Evolutionary conservation across 1,284 basidiomycete species (phyloP), one percentile per base, ranked within the genome.

Genomic region (Amylostereum areolatum): DNA sequence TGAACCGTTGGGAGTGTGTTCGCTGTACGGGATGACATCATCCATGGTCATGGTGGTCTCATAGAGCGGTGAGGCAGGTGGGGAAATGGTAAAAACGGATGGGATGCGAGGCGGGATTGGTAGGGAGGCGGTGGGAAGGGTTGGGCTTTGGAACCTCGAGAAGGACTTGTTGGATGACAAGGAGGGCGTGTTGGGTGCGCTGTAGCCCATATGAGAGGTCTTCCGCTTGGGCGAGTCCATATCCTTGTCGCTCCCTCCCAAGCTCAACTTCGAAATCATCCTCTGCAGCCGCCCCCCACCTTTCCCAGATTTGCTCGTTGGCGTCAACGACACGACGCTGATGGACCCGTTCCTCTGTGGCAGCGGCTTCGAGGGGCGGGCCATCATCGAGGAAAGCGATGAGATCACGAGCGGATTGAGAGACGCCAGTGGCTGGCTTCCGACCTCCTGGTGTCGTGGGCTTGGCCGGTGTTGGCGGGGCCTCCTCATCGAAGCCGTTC

Each of bases 181-280:
- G 2, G 47, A 49, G 3, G 52, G 47, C 9, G 51, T 54, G 28
- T 45, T 40, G 25, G 55, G 55, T 18, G 56, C 35, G 47, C 52
- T 53, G 52, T 55, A 40, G 40, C 37, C 32, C 43, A 30, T 42
- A 49, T 54, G 33, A 56, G 65, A 24, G 28, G 63, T 62, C 35
- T 49, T 48, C 18, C 55, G 48, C 47, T 28, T 53, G 44, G 35
- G 33, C 7, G 60, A 42, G 61, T 79, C 60, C 46, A 62, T 62
- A 58, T 80, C 80, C 47, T 73, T 75, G 29, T 68, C 71, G 45
- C 70, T 70, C 18, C 18, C 18, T 5, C 79, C 73, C 49, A 87
- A 67, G 44, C 77, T 80, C 43, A 90, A 68, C 56, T 80, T 81
- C 27, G 86, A 89, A 57, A 90, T 85, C 82, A 90, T 90, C 53